phyloP scores from a whole-genome alignment of 495 filamentous ascomycete genomes.

The Hypoxylon subgilvum region DNA sequence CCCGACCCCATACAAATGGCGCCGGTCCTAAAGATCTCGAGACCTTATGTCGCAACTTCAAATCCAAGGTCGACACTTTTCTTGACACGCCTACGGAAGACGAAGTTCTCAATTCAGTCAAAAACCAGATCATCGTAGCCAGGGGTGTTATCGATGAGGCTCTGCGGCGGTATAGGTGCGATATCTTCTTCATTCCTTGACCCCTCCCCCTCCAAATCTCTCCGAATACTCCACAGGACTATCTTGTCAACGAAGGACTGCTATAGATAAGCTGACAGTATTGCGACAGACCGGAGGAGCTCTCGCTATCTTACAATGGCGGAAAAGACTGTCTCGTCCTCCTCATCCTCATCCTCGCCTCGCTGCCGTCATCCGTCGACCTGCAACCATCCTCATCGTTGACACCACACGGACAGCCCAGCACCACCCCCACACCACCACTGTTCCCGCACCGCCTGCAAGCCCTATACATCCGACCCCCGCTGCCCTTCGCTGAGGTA shows the following conservation, averaged over 20 bases:
- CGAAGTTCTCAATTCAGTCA: constrained; percentile 66
- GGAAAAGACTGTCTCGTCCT: constrained; percentile 97
- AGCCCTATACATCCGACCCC: constrained; percentile 84
- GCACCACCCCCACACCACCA: constrained; percentile 12
- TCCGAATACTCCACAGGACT: too few species aligned
- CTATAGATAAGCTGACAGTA: not conserved
- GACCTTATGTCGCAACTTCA: constrained; percentile 61
- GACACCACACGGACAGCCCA: constrained; percentile 5
- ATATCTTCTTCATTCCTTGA: constrained; percentile 26
- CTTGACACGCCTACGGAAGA: constrained; percentile 64
- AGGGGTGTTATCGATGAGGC: constrained; percentile 75
- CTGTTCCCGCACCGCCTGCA: constrained; percentile 60
- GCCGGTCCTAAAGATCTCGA: constrained; percentile 14
- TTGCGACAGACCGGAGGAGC: constrained; percentile 65
- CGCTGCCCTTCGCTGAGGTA: constrained; percentile 81
- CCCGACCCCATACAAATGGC: constrained; percentile 21
- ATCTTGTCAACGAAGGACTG: too few species aligned
- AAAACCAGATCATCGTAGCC: constrained; percentile 72
- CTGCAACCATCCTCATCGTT: constrained; percentile 26
- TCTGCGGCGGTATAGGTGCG: constrained; percentile 70
- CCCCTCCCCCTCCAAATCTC: too few species aligned
- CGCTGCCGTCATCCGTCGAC: constrained; percentile 55
- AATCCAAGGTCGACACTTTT: constrained; percentile 70
- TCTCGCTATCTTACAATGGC: constrained; percentile 95
- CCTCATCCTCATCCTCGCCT: constrained; percentile 83